Base-by-base conservation (phyloP, 2,329 filamentous ascomycete genomes). In the Aureobasidium sp. region DNA sequence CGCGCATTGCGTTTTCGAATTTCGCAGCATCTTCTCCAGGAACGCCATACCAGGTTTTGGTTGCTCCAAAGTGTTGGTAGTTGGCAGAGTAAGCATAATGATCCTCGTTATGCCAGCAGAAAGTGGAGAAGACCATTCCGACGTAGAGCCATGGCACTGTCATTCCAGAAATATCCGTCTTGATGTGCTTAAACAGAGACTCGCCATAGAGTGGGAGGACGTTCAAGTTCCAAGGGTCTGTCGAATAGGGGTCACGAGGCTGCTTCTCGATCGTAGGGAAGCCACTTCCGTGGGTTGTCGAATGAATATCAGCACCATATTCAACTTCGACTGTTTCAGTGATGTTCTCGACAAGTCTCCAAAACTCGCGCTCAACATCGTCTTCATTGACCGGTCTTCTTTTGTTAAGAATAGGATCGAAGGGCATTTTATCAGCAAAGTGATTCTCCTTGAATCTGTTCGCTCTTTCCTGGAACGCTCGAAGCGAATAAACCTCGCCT, bases 21-120 rank as follows among this genome's bases (percentile, higher is more conserved):
- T 94, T 96, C 69, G 94, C 89, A 0, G 92, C 90, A 72, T 97
- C 94, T 47, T 90, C 89, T 15, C 89, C 93, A 0, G 94, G 94
- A 67, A 99, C 97, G 3, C 94, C 94, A 70, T 99, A 99, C 94
- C 94, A 99, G 0, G 94, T 99, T 78, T 99, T 99, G 1, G 94
- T 99, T 1, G 92, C 91, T 10, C 94, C 94, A 70, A 99, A 96
- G 70, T 99, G 94, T 73, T 99, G 94, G 70, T 97, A 99, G 68
- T 99, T 99, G 58, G 94, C 89, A 0, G 94, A 99, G 72, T 97
- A 99, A 1, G 94, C 88, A 72, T 96, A 97, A 71, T 99, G 94
- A 70, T 99, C 94, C 71, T 99, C 94, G 66, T 96, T 97, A 73
- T 99, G 94, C 94, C 94, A 99, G 75, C 94, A 99, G 71, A 99